Evolutionary conservation across 1,139 yeast genomes (phyloP).

Genomic region (Taiozyma onychis): DNA sequence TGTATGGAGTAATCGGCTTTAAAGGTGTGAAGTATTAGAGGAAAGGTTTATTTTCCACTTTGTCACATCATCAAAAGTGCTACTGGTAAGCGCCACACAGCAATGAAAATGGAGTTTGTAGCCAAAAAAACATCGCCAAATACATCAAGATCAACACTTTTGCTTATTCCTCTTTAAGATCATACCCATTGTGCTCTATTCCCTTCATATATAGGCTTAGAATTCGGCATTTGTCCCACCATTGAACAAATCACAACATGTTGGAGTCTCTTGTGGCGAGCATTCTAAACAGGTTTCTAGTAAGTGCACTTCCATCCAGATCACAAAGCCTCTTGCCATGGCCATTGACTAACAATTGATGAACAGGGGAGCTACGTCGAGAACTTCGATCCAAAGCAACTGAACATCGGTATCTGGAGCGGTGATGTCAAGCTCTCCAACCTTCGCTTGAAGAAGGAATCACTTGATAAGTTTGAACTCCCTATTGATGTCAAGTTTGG

Average conservation of each 20-base stretch:
- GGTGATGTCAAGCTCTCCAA: conserved; percentile 90
- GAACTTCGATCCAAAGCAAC: conserved; percentile 89
- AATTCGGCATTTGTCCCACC: neutral
- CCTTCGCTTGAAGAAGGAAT: conserved; percentile 62
- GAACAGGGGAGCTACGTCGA: conserved; percentile 68
- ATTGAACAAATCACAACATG: conserved; percentile 23
- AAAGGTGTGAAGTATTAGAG: neutral
- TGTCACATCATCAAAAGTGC: neutral
- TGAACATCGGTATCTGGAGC: conserved; percentile 95
- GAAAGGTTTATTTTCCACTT: neutral
- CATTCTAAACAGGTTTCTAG: conserved; percentile 41
- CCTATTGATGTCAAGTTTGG: conserved; percentile 93
- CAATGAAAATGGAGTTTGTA: neutral
- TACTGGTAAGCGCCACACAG: neutral
- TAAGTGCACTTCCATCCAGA: conserved; percentile 20
- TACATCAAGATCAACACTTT: neutral
- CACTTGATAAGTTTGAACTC: conserved; percentile 76
- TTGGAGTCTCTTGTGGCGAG: conserved; percentile 48
- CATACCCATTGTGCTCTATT: neutral
- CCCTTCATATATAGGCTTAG: neutral
- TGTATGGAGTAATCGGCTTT: neutral
- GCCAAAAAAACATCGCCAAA: neutral
- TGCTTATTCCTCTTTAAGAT: neutral
- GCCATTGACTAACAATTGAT: neutral
- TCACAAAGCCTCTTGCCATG: neutral